Percentiles rank a stretch among this genome's conserved stretches.
These are phyloP conservation scores for Verticillium dahliae DNA, from an alignment of 2,329 filamentous ascomycete species.

Conservation along the genomic window DNA sequence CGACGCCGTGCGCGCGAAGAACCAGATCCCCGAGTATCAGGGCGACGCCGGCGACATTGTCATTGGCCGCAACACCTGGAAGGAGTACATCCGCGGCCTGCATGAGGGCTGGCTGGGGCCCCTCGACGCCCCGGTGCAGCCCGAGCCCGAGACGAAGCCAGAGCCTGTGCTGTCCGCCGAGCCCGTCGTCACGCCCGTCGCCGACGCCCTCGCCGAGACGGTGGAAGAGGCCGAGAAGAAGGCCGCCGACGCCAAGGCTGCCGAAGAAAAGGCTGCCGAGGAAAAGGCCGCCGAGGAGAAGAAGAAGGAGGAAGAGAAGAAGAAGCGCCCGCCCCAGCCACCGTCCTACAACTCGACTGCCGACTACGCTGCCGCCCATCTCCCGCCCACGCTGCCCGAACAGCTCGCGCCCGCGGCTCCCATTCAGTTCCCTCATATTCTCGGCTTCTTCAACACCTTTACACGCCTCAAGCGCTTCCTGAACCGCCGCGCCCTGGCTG, in stretches of 20 bases:
- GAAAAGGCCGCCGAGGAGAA: slow-evolving; percentile 33
- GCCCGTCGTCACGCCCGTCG: slow-evolving; percentile 17
- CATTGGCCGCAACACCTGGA: slow-evolving; percentile 90
- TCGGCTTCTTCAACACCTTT: slow-evolving; percentile 88
- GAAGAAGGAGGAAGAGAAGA: slow-evolving; percentile 44
- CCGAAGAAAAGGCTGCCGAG: slow-evolving; percentile 25
- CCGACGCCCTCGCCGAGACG: slow-evolving; percentile 8
- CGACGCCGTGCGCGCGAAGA: slow-evolving; percentile 55
- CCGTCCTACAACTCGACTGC: slow-evolving; percentile 66
- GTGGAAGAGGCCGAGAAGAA: slow-evolving; percentile 8
- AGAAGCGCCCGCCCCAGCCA: slow-evolving; percentile 54
- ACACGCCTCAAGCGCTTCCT: slow-evolving; percentile 83
- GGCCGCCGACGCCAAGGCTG: slow-evolving; percentile 12
- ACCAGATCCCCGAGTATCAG: slow-evolving; percentile 63
- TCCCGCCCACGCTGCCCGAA: slow-evolving; percentile 60
- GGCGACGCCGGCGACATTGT: slow-evolving; percentile 79
- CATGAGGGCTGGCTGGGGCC: slow-evolving; percentile 97
- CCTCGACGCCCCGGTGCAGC: slow-evolving; percentile 52
- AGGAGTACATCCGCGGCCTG: slow-evolving; percentile 87
- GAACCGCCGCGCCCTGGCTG: slow-evolving; percentile 76
- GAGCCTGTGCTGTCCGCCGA: slow-evolving; percentile 14
- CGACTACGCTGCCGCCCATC: slow-evolving; percentile 61
- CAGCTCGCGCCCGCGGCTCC: slow-evolving; percentile 67
- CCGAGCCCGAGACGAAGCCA: slow-evolving; percentile 18
- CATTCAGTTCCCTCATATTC: slow-evolving; percentile 78